These are phyloP conservation scores for Barbatosphaeria neglecta DNA, from an alignment of 495 filamentous ascomycete genomes.

Conservation along the genomic window DNA sequence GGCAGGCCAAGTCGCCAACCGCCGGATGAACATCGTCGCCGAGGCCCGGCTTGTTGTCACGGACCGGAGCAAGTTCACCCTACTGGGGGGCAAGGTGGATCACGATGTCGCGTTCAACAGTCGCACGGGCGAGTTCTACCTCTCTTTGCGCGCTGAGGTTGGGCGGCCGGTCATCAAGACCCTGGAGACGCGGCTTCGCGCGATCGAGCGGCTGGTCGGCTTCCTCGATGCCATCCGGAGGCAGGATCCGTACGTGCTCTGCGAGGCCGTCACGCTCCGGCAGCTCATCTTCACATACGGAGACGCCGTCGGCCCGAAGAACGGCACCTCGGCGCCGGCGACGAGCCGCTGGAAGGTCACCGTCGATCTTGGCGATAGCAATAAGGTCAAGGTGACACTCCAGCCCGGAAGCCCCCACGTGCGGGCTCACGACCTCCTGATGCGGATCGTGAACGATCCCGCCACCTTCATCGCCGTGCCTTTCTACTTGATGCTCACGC, in stretches of 20 bases:
- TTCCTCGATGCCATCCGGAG: slow-evolving; percentile 49
- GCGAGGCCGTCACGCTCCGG: slow-evolving; percentile 46
- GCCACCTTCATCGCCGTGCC: slow-evolving; percentile 21
- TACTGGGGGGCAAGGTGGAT: slow-evolving; percentile 41
- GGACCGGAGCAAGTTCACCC: slow-evolving; percentile 26
- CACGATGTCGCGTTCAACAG: slow-evolving; percentile 48
- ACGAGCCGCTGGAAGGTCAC: slow-evolving; percentile 23
- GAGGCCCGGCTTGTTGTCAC: slow-evolving; percentile 20
- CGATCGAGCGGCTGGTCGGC: slow-evolving; percentile 52
- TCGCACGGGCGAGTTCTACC: slow-evolving; percentile 43
- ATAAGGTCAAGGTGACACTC: slow-evolving; percentile 39
- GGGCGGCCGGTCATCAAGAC: slow-evolving; percentile 42
- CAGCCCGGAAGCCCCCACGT: slow-evolving; percentile 63
- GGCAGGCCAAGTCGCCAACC: slow-evolving; percentile 1
- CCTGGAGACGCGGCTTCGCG: slow-evolving; percentile 43
- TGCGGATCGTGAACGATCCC: slow-evolving; percentile 45
- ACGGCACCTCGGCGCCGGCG: neutral
- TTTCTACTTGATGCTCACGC: slow-evolving; percentile 38
- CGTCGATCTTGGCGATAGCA: slow-evolving; percentile 18
- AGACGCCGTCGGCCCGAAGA: slow-evolving; percentile 5
- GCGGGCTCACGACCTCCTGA: slow-evolving; percentile 54
- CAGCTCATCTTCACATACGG: slow-evolving; percentile 54
- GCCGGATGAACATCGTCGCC: slow-evolving; percentile 6
- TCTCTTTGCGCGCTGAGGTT: slow-evolving; percentile 45
- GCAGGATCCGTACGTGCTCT: slow-evolving; percentile 36